Evolutionary conservation across 805 yeast genomes (phyloP).

Genomic region (Hanseniaspora guilliermondii): DNA sequence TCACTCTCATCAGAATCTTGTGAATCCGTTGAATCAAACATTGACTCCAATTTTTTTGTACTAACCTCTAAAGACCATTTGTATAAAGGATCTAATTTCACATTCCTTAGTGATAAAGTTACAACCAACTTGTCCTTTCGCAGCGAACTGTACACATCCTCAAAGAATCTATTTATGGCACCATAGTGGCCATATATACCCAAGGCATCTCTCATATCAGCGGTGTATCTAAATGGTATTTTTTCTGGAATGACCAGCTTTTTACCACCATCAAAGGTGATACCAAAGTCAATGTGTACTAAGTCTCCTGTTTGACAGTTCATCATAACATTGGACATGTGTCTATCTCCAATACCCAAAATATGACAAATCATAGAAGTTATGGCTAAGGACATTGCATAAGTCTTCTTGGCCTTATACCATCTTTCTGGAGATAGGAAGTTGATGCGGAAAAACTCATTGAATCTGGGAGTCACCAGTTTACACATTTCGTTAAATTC

Average conservation of each 20-base stretch:
- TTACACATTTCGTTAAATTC: slow-evolving; percentile 37
- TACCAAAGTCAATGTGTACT: slow-evolving; percentile 89
- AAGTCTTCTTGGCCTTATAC: slow-evolving; percentile 52
- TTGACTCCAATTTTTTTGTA: slow-evolving; percentile 9
- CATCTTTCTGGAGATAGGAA: slow-evolving; percentile 60
- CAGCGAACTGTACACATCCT: slow-evolving; percentile 55
- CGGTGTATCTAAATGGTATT: slow-evolving; percentile 83
- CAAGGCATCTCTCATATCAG: slow-evolving; percentile 86
- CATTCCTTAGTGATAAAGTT: slow-evolving; percentile 67
- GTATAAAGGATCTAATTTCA: slow-evolving; percentile 85
- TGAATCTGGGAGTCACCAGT: slow-evolving; percentile 53
- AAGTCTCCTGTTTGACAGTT: slow-evolving; percentile 81
- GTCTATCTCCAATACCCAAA: slow-evolving; percentile 90
- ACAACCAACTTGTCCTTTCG: slow-evolving; percentile 57
- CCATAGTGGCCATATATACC: slow-evolving; percentile 83
- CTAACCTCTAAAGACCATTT: slow-evolving; percentile 71
- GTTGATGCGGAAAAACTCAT: slow-evolving; percentile 55
- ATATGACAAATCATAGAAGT: slow-evolving; percentile 79
- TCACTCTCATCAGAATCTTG: slow-evolving; percentile 16
- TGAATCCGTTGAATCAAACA: slow-evolving; percentile 18
- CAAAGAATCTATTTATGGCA: slow-evolving; percentile 58
- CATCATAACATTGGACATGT: slow-evolving; percentile 77
- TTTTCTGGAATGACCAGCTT: slow-evolving; percentile 76
- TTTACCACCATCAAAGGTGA: slow-evolving; percentile 91
- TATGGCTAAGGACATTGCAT: slow-evolving; percentile 69